Evolutionary conservation across 1,139 yeast genomes (phyloP), one percentile per base, ranked within the genome.

Genomic region (Kodamaea sp.): DNA sequence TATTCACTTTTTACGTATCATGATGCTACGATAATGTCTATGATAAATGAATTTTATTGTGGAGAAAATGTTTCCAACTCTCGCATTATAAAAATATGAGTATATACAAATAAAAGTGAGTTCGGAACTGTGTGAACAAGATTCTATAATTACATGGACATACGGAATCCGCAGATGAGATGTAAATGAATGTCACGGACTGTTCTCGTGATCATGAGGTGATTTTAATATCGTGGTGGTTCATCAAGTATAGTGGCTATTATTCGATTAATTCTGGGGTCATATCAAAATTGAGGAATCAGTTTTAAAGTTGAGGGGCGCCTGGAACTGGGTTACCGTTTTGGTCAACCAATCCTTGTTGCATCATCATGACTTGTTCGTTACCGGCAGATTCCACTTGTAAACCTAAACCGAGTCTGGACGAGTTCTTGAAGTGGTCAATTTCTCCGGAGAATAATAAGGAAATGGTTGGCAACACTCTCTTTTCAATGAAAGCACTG

Each of bases 321-420:
- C 84, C 88, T 53, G 84, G 87, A 48, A 84, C 73, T 53, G 92
- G 92, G 73, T 83, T 83, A 55, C 92, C 94, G 54, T 84, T 80
- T 47, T 82, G 84, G 57, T 84, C 94, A 41, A 70, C 60, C 66
- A 84, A 72, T 53, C 92, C 92, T 65, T 83, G 89, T 72, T 84
- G 94, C 76, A 70, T 70, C 70, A 70, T 61, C 74, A 74, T 63
- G 53, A 87, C 77, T 70, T 88, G 92, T 66, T 88, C 96, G 56
- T 85, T 82, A 59, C 97, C 97, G 44, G 96, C 95, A 42, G 87
- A 76, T 72, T 92, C 97, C 48, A 92, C 83, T 72, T 89, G 96
- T 55, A 92, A 76, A 62, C 97, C 98, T 53, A 90, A 79, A 59
- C 98, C 98, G 48, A 90, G 70, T 63, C 83, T 83, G 42, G 92